Conservation (phyloP, 129 eudicot genomes). For the Cynara cardunculus region DNA sequence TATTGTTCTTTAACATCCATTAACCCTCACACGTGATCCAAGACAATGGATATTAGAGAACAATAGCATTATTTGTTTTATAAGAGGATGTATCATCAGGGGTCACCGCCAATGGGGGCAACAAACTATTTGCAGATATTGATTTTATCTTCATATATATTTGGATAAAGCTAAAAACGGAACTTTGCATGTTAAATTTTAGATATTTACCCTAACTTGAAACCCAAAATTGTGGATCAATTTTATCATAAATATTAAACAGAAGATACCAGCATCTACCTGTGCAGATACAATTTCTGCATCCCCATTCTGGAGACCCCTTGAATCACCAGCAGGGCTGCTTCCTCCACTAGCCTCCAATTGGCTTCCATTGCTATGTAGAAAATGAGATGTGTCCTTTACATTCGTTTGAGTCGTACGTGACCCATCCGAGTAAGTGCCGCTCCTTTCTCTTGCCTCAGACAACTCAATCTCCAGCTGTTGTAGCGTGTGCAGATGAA, state of each 20-base stretch:
- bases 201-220: background rate
- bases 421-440: constrained; percentile 46
- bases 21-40: background rate
- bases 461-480: constrained; percentile 83
- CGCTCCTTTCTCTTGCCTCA: constrained; percentile 71
- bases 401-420: constrained; percentile 35
- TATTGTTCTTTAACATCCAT: background rate
- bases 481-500: constrained; percentile 62
- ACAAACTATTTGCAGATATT: no score
- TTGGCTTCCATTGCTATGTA: constrained; percentile 47
- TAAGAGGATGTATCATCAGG: no score
- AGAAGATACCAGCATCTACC: constrained; percentile 27
- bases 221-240: background rate
- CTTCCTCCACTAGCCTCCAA: constrained; percentile 49
- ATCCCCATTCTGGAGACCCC: constrained; percentile 47
- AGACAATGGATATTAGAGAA: no score
- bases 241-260: background rate
- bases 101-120: no score
- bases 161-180: no score
- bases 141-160: no score
- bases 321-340: constrained; percentile 38
- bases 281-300: constrained; percentile 45
- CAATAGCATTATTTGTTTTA: no score
- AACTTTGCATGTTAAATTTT: background rate
- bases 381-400: constrained; percentile 55